Evolutionary conservation across 2,329 filamentous ascomycete genomes (phyloP), one percentile per base, ranked within the genome.

Genomic region (Neospermospora avenae): DNA sequence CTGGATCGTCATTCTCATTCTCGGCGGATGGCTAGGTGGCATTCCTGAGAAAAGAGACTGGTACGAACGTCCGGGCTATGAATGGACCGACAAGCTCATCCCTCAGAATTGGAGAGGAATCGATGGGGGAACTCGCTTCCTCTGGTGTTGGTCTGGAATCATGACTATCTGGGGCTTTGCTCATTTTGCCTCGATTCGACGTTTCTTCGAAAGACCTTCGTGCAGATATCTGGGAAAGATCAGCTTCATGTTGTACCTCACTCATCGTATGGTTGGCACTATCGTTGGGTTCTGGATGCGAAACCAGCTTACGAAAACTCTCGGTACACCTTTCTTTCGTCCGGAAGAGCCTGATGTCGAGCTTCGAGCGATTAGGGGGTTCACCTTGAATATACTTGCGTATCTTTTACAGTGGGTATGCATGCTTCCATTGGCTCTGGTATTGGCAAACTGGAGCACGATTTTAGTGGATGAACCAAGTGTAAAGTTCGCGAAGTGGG

Each of bases 391-490:
- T 44, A 44, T 58, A 14, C 37, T 58, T 16, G 46, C 34, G 3
- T 58, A 51, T 39, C n/a, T 58, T 37, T 34, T 58, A 10, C n/a
- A 31, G 2, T 58, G 55, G 55, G 45, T 24, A 42, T 58, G 44
- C 14, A 58, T 58, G 55, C 55, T 58, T 41, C 55, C 55, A 8
- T 14, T 52, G 22, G 55, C 55, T 41, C 34, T 58, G 24, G 45
- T 34, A 24, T 42, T 55, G 35, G 51, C 52, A 25, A 59, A 59
- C 22, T 59, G 58, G 51, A 59, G 58, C 37, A 48, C 58, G 18
- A 59, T 54, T n/a, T 51, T 59, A 35, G 58, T 58, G 20, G 55
- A 58, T 58, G 55, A 58, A 46, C 55, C 55, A n/a, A 52, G 55
- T 52, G 46, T 58, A 22, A 58, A 24, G 22, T 44, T 58, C 44